These are phyloP conservation scores for Colletotrichum sp. DNA, from an alignment of 2,329 filamentous ascomycete genomes.

Conservation along the genomic window DNA sequence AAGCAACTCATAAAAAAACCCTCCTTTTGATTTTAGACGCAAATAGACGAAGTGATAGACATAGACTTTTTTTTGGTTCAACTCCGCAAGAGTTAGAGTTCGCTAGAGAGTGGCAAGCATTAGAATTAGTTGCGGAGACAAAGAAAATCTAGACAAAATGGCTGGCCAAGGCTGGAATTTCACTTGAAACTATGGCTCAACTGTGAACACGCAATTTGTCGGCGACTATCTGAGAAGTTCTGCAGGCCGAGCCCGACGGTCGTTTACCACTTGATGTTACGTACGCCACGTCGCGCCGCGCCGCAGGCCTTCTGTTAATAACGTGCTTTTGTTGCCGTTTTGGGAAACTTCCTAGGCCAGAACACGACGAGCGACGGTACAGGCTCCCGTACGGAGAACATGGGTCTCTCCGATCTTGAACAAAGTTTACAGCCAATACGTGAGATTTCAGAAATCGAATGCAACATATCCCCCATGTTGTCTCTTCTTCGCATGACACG, in stretches of 20 bases:
- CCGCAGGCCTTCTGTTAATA: not conserved
- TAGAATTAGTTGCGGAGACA: not conserved
- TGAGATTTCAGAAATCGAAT: not conserved
- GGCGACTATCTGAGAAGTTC: not conserved
- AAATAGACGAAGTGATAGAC: conserved; percentile 1
- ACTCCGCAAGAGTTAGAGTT: not conserved
- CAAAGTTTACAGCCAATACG: not conserved
- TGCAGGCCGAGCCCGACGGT: not conserved
- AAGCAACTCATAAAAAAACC: not conserved
- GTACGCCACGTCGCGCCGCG: not conserved
- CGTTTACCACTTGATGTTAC: not conserved
- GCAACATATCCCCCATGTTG: not conserved
- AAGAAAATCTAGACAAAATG: not conserved
- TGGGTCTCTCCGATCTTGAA: not conserved
- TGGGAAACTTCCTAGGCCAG: not conserved
- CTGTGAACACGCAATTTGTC: not conserved
- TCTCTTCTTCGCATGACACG: not conserved
- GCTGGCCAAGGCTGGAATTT: not conserved
- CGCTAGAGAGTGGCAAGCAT: not conserved
- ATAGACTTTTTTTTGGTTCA: not conserved
- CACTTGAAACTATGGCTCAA: not conserved
- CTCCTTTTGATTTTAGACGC: not conserved
- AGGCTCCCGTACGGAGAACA: not conserved
- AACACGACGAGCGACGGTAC: not conserved
- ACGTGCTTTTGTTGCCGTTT: not conserved